Base-by-base conservation (phyloP, 495 filamentous ascomycete genomes). In the Pyrenopolyporus hunteri region DNA sequence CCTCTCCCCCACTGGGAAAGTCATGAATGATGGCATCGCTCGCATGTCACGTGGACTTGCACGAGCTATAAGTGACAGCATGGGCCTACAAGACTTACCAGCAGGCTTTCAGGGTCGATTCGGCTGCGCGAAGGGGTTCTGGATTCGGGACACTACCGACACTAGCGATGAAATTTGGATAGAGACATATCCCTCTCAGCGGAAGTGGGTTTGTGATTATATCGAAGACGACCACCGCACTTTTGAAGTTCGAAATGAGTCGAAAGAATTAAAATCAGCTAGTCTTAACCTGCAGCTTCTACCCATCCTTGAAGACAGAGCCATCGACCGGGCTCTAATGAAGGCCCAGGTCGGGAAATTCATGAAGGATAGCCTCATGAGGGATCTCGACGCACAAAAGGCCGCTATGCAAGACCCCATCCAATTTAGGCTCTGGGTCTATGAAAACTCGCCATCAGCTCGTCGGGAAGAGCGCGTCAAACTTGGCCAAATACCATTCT, bases 21-120 rank as follows among this genome's bases (percentile, higher is more conserved):
- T 89, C 0, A 95, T 95, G 91, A 92, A 92, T 58, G 90, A 95
- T 64, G 90, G 91, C 3, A 90, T 90, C 46, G 89, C 84, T 10
- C 73, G 86, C 22, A 88, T 92, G 71, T 94, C 91, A 0, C 76
- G 78, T 29, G 70, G 70, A 3, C 78, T 90, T 17, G 90, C 89
- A 4, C 74, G 77, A 17, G 74, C 77, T 29, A 81, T 93, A 10
- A 80, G 82, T 6, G 76, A 86, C 28, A 64, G 68, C 1, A 77
- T 93, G 26, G 83, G 84, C 0, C 77, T 92, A 4, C 63, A 76
- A 2, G 78, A 80, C 33, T 80, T 87, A 0, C 91, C 93, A 0
- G 88, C 87, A 51, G 84, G 80, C 5, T 88, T 95, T 46, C 93
- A 97, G 74, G 93, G 80, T 8, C 80, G 93, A 33, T 85, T 98